Evolutionary conservation across 2,329 filamentous ascomycete genomes (phyloP), one percentile per base, ranked within the genome.

Genomic region (Neofusicoccum kwambonambiense): DNA sequence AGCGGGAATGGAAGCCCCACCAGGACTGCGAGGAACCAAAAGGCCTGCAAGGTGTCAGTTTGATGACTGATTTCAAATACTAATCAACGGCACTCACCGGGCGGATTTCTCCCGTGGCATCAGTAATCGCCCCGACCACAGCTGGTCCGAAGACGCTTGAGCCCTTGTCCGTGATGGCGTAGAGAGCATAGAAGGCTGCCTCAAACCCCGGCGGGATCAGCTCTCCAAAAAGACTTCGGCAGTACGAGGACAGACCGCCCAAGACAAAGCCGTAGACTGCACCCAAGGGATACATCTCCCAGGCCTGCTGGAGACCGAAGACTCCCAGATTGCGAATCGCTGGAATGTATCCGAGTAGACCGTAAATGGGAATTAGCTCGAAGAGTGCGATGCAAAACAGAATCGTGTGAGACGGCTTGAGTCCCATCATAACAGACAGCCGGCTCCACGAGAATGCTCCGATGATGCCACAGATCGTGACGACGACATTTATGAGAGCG

Each of bases 141-240:
- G 92, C 90, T 0, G 95, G 95, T 0, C 95, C 95, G 76, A 99
- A 97, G 2, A 98, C 84, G 74, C 91, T 96, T 22, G 91, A 95
- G 0, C 94, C 93, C 77, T 99, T 99, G 76, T 99, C 95, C 1
- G 95, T 98, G 68, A 98, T 97, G 41, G 95, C 95, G 74, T 98
- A 99, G 1, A 99, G 83, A 0, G 94, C 93, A 75, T 96, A 99
- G 74, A 99, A 99, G 0, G 94, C 93, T 0, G 95, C 93, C 78
- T 99, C 95, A 35, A 90, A 96, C 3, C 95, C 95, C 0, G 92
- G 92, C 1, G 95, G 95, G 64, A 99, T 96, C 64, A 99, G 84
- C 76, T 98, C 93, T 44, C 93, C 93, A 74, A 92, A 99, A 4
- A 99, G 83, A 67, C 91, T 93, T 47, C 95, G 89, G 74, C 95